phyloP scores from a whole-genome alignment of 495 filamentous ascomycete species.

The Daldinia decipiens region DNA sequence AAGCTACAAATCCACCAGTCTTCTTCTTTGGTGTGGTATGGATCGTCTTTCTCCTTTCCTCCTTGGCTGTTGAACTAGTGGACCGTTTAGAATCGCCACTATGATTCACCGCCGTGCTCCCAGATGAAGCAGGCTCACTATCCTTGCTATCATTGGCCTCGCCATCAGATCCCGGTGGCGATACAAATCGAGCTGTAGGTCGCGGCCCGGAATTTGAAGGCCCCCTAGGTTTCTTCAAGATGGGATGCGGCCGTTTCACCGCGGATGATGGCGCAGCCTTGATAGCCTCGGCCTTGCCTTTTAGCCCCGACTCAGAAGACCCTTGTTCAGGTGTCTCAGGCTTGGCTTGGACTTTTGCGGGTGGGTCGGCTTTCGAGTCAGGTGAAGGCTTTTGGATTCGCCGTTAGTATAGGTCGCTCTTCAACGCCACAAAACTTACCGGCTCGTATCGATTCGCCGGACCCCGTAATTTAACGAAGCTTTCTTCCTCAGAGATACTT shows the following conservation, averaged over 20 bases:
- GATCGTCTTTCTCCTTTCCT: constrained; percentile 40
- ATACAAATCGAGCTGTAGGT: constrained; percentile 63
- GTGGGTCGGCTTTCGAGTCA: constrained; percentile 33
- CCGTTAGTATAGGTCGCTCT: constrained; percentile 23
- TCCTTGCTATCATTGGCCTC: constrained; percentile 45
- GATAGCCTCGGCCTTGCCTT: constrained; percentile 27
- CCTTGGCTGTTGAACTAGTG: constrained; percentile 41
- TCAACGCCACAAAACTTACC: constrained; percentile 46
- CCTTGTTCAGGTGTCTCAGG: constrained; percentile 26
- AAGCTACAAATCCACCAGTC: constrained; percentile 47
- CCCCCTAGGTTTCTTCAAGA: constrained; percentile 63
- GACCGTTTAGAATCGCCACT: constrained; percentile 35
- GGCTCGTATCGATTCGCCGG: constrained; percentile 57
- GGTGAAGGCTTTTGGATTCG: constrained; percentile 41
- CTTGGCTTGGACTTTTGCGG: constrained; percentile 20
- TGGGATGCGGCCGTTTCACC: constrained; percentile 55
- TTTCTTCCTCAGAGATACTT: constrained; percentile 60
- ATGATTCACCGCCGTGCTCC: constrained; percentile 45
- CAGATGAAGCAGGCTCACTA: constrained; percentile 35
- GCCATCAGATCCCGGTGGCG: constrained; percentile 56
- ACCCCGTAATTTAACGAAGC: constrained; percentile 59
- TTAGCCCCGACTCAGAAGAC: constrained; percentile 27
- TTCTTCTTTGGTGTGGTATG: constrained; percentile 48
- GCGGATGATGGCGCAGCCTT: constrained; percentile 32
- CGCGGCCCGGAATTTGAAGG: constrained; percentile 60